These are phyloP conservation scores for Lipomyces starkeyi DNA, from an alignment of 805 yeast species.

Conservation along the genomic window DNA sequence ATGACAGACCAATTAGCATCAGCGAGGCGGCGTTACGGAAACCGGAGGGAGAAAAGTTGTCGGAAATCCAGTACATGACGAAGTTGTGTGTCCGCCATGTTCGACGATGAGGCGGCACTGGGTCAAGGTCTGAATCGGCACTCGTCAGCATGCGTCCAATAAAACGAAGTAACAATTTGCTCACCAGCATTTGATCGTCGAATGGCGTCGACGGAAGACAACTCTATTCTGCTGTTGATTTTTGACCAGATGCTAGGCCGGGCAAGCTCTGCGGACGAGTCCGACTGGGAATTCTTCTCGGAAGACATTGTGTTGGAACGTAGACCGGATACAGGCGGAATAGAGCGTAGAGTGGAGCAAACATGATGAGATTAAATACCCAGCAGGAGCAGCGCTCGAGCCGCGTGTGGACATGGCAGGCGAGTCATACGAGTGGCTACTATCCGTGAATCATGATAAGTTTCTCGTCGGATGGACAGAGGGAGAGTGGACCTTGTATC, in stretches of 20 bases:
- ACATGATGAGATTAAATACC: slow-evolving; percentile 63
- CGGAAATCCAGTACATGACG: slow-evolving; percentile 35
- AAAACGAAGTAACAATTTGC: not conserved
- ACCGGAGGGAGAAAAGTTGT: slow-evolving; percentile 30
- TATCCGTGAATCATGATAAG: slow-evolving; percentile 52
- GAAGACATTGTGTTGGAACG: not conserved
- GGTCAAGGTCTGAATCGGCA: slow-evolving; percentile 28
- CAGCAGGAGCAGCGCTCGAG: slow-evolving; percentile 60
- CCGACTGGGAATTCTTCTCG: not conserved
- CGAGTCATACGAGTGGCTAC: slow-evolving; percentile 49
- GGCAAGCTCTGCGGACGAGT: not conserved
- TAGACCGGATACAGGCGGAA: not conserved
- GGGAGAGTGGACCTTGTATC: too few species aligned
- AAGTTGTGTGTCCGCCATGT: slow-evolving; percentile 47
- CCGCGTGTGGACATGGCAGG: slow-evolving; percentile 74
- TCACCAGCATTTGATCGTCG: not conserved
- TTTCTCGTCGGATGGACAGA: too few species aligned
- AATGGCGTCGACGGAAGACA: not conserved
- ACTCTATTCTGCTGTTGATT: not conserved
- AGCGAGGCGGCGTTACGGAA: slow-evolving; percentile 38
- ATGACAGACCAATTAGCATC: slow-evolving; percentile 36
- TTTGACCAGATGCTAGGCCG: slow-evolving; percentile 4
- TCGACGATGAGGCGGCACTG: slow-evolving; percentile 45
- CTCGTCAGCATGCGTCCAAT: too few species aligned
- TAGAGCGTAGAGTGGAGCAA: not conserved